Evolutionary conservation across 345 rosid genomes (phyloP), one percentile per base, ranked within the genome.

Genomic region (Diplotaxis tenuifolia): DNA sequence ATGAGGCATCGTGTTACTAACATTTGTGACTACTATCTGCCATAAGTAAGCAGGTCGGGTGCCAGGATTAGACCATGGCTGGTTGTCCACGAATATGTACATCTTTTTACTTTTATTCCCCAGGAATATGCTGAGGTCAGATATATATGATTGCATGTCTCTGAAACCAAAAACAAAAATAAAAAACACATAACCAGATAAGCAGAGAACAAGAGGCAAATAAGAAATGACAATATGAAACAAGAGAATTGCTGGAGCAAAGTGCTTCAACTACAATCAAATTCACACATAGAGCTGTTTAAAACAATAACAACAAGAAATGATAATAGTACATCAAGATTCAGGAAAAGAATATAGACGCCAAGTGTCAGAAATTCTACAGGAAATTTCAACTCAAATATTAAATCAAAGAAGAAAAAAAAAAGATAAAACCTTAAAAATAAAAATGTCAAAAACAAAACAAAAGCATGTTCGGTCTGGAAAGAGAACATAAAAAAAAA

Each of bases 11-110:
- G 68, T 71, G 50, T 53, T 23, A 60, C 69, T n/a, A 82, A 96
- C 98, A 96, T 96, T 96, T 68, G 99, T 96, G 53, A 96, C 98
- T 96, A 96, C 89, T 27, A 92, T 79, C 74, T 96, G 99, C 99
- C 98, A 96, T 56, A 92, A 73, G 78, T 80, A 96, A 70, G 93
- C 88, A 8, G 95, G 83, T 54, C 86, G 82, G 1, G 92, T 80
- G 59, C 85, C 89, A 54, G 86, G 82, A 61, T 76, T 82, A 82
- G 87, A 69, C 97, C 99, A 96, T 79, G 98, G 96, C 32, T 89
- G 82, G 66, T 96, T 96, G 68, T 96, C 99, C 78, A 96, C 99
- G 86, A 96, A 75, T 55, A 96, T 82, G 68, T 86, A 96, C 40
- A 92, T 73, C 73, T 84, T 96, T 22, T 88, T 87, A 79, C 96